Evolutionary conservation across 371 early-diverging fungal genomes (phyloP), one percentile per base, ranked within the genome.

Genomic region (Actinomortierella wolfii): DNA sequence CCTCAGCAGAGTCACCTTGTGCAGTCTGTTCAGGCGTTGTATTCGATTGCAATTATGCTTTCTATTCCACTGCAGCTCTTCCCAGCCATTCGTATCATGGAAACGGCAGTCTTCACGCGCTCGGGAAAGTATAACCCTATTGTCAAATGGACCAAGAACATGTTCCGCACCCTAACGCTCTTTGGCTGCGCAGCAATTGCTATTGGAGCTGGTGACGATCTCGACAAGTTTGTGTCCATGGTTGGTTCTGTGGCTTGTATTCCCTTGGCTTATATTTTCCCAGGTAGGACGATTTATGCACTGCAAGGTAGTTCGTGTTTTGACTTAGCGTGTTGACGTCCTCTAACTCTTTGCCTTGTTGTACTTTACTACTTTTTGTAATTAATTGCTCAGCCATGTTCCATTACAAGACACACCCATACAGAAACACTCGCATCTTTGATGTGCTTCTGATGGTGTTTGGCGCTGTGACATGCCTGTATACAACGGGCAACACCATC

Each of bases 131-230:
- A 83, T 51, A 81, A 84, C 56, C 77, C 76, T 8, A 54, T 85
- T 42, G 89, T 92, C 57, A 94, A 94, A 74, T 93, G 93, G 94
- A 90, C 91, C 68, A 94, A 94, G 84, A 94, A 94, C 73, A 78
- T 86, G 51, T 92, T 90, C 77, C 81, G 95, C 15, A 81, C 86
- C 17, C 62, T 82, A 18, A 76, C 92, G 29, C 85, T 89, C 13
- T 64, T 85, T 39, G 52, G 80, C 21, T 86, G 92, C 59, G 94
- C 87, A 8, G 78, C 81, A 50, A 86, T 91, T 54, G 88, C 92
- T 7, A 91, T 88, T 78, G 77, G 83, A 24, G 94, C 93, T 7
- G 83, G 89, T 9, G 82, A 82, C 52, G 85, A 89, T 44, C 78
- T 95, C 28, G 92, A 94, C 76, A 90, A 90, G 70, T 89, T 95